Percentiles rank a stretch among this genome's conserved stretches.
Conservation (phyloP, 2,329 filamentous ascomycete species). For the Epichloe sylvatica region DNA sequence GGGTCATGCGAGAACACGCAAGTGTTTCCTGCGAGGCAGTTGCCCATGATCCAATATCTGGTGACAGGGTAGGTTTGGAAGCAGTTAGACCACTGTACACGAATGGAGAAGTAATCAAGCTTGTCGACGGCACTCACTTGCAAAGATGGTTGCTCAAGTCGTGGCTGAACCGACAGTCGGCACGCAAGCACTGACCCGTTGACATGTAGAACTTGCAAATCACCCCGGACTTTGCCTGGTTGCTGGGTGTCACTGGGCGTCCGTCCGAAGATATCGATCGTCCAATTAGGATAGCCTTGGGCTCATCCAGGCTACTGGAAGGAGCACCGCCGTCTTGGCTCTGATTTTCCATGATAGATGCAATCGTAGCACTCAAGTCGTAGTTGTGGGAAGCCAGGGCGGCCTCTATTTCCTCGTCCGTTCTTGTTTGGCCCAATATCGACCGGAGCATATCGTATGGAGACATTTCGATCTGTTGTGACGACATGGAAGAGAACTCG, state of each 20-base stretch:
- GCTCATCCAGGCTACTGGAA: slow-evolving; percentile 33
- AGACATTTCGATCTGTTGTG: slow-evolving; percentile 77
- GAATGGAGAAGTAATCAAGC: no score
- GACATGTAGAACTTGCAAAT: slow-evolving; percentile 97
- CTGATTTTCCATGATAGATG: slow-evolving; percentile 69
- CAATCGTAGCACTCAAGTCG: slow-evolving; percentile 83
- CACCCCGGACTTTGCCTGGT: slow-evolving; percentile 67
- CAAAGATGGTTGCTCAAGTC: slow-evolving; percentile 91
- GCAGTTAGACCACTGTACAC: not conserved
- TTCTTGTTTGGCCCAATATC: slow-evolving; percentile 75
- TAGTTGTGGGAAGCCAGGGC: slow-evolving; percentile 81
- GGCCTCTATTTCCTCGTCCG: slow-evolving; percentile 89
- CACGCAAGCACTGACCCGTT: slow-evolving; percentile 85
- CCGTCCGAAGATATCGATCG: slow-evolving; percentile 72
- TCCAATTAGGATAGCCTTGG: slow-evolving; percentile 64
- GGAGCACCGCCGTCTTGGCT: slow-evolving; percentile 23
- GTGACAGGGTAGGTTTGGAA: not conserved
- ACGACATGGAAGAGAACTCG: slow-evolving; percentile 50
- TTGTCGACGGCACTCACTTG: slow-evolving; percentile 57
- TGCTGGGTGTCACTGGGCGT: slow-evolving; percentile 62
- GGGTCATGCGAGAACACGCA: slow-evolving; percentile 98
- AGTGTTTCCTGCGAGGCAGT: slow-evolving; percentile 82
- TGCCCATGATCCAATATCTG: slow-evolving; percentile 92
- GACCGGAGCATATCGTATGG: slow-evolving; percentile 96
- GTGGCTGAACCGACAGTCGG: slow-evolving; percentile 94